Base-by-base conservation (phyloP, 2,329 filamentous ascomycete genomes). In the Cordyceps cicadae region DNA sequence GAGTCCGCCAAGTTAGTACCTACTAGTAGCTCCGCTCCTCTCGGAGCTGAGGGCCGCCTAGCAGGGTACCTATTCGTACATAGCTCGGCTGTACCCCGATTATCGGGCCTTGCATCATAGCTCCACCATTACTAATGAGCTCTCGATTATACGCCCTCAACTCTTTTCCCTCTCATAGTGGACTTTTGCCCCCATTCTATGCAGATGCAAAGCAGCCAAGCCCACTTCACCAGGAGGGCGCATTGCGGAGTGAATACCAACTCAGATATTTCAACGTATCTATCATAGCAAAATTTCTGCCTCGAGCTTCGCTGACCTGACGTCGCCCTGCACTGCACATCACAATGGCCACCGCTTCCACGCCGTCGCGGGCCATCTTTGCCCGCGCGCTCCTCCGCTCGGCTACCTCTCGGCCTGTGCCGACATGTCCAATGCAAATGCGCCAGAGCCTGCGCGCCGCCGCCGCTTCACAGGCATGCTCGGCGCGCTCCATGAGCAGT, bases 61-160 rank as follows among this genome's bases (percentile, higher is more conserved):
- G 11, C 14, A 24, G 24, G 24, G 24, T 24, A 24, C 24, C 24
- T 24, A 24, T 24, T 24, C 24, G 24, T 11, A 37, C 1, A 14
- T 50, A 8, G n/a, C 12, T 11, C 5, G 17, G 24, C 37, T 43
- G 53, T 9, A 32, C 37, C 55, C 56, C 56, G 48, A 59, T 48
- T 48, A 39, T 59, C 39, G 29, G 49, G 57, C 48, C 50, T 64
- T 66, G 63, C 63, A 63, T 72, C 70, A 71, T 69, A 68, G 64
- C 62, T 63, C 63, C 49, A 55, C 56, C 66, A 72, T 72, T 72
- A 72, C 63, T 72, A 72, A 72, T 72, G 63, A 26, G 32, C 12
- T 45, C 21, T 56, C 53, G 48, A 59, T 53, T 19, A 59, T 59
- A 59, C 57, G 57, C 41, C 29, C 41, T 59, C 41, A 26, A 53